Percentiles rank a stretch among this genome's conserved stretches.
These are phyloP conservation scores for Bipolaris gigantea DNA, from an alignment of 2,329 filamentous ascomycete species.

Conservation along the genomic window DNA sequence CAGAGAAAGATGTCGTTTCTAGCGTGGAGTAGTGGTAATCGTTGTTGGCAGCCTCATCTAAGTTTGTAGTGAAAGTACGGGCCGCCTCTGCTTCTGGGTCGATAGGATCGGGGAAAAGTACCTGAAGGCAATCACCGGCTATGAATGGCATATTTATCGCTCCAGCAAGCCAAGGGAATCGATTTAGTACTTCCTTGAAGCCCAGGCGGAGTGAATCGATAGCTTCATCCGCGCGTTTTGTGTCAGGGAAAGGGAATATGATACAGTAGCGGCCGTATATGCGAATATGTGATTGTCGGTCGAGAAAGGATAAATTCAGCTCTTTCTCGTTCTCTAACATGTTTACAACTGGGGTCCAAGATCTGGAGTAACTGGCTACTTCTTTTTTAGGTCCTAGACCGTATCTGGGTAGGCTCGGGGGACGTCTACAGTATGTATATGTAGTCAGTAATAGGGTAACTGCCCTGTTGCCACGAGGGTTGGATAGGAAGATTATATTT, in stretches of 20 bases:
- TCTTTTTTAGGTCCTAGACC: background rate
- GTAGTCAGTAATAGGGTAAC: background rate
- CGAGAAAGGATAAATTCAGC: conserved; percentile 19
- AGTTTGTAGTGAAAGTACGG: conserved; percentile 11
- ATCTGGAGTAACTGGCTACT: background rate
- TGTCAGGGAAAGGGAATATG: conserved; percentile 22
- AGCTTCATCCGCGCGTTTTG: conserved; percentile 9
- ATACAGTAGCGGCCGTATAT: conserved; percentile 20
- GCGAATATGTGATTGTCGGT: conserved; percentile 22
- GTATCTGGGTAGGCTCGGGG: background rate
- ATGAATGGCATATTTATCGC: conserved; percentile 11
- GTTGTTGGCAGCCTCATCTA: background rate
- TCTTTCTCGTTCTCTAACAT: conserved; percentile 1
- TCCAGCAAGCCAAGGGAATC: conserved; percentile 22
- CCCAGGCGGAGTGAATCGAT: conserved; percentile 12
- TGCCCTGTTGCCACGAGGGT: background rate
- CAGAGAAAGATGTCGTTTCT: conserved; percentile 12
- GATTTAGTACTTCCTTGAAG: conserved; percentile 14
- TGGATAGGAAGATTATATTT: background rate
- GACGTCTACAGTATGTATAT: too few relatives aligned
- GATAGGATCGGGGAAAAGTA: conserved; percentile 15
- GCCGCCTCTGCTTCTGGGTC: conserved; percentile 9
- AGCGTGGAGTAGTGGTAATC: conserved; percentile 10
- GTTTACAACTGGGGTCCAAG: too few relatives aligned
- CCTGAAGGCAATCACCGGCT: conserved; percentile 3